phyloP scores from a whole-genome alignment of 495 filamentous ascomycete species.

The Echria macrotheca region DNA sequence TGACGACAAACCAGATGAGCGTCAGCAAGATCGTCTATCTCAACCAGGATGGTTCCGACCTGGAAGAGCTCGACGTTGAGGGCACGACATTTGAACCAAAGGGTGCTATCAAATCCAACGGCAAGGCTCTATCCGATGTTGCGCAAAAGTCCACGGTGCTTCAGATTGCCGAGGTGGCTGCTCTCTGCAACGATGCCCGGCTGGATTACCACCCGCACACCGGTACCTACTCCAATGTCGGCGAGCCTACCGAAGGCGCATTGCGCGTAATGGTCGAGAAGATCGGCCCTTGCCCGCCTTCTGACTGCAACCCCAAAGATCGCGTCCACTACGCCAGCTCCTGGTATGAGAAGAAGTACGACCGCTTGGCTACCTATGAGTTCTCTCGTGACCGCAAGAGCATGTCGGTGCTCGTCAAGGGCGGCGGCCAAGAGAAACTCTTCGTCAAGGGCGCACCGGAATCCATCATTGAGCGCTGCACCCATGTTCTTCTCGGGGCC shows the following conservation, averaged over 20 bases:
- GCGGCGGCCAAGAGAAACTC: constrained; percentile 63
- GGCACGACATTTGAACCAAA: constrained; percentile 90
- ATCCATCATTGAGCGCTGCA: constrained; percentile 86
- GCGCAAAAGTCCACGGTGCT: constrained; percentile 74
- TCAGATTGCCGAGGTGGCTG: constrained; percentile 80
- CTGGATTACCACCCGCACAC: constrained; percentile 76
- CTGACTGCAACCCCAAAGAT: constrained; percentile 39
- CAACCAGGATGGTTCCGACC: constrained; percentile 59
- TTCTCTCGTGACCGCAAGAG: constrained; percentile 98
- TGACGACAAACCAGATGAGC: constrained; percentile 99
- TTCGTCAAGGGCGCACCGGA: constrained; percentile 98
- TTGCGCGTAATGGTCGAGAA: constrained; percentile 90
- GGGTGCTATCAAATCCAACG: constrained; percentile 62
- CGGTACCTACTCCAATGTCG: constrained; percentile 73
- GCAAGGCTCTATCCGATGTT: constrained; percentile 62
- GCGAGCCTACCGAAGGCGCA: constrained; percentile 94
- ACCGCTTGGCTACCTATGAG: constrained; percentile 82
- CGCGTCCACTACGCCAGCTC: constrained; percentile 73
- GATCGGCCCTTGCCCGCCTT: constrained; percentile 59
- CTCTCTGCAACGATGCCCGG: constrained; percentile 83
- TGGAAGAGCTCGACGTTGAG: constrained; percentile 88
- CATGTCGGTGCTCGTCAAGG: constrained; percentile 90
- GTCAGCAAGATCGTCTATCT: constrained; percentile 89
- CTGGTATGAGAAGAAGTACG: constrained; percentile 72
- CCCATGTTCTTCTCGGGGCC: constrained; percentile 65